Base-by-base conservation (phyloP, 352 stramenopile species). In the Globisporangium takayamanum region DNA sequence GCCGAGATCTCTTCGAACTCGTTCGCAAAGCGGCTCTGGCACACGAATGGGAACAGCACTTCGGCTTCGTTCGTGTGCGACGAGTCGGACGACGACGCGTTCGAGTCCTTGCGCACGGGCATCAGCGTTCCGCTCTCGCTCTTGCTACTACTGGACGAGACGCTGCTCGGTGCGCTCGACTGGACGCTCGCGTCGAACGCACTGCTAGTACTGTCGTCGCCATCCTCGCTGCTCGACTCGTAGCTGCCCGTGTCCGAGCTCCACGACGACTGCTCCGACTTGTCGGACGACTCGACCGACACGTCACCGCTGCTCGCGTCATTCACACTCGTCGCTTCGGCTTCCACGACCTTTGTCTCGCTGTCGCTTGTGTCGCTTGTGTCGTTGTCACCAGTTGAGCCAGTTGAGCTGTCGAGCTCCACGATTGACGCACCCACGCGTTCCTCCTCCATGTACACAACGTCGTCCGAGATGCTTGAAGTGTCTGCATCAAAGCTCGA, bases 1-100 rank as follows among this genome's bases (percentile, higher is more conserved):
- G 90, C 74, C 20, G 84, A 92, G 12, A 92, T 62, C 60, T 94
- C 79, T 33, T 88, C 74, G 70, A 94, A 94, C 48, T 94, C 84
- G 52, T 94, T 91, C 42, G 78, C 67, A 59, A 94, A 94, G 33
- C 84, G 84, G 44, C 81, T 89, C 52, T 89, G 84, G 60, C 81
- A 94, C 39, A 94, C 83, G 59, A 91, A 92, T 22, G 84, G 81
- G 45, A 94, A 88, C n/a, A 94, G 55, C 42, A 87, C 80, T 48
- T 92, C 78, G 0, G 67, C 76, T 47, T 88, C 79, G 57, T 74
- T 79, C 11, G 63, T 18, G 15, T 63, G 59, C 6, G 74, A 78
- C 28, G 77, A 86, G 16, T 72, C 66, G 25, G 77, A 83, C 42
- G 75, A 84, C 5, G 80, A 89, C 12, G 74, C 69, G 36, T 77